Conservation (phyloP, 2,329 filamentous ascomycete species). For the Sporothrix pseudoabietina region DNA sequence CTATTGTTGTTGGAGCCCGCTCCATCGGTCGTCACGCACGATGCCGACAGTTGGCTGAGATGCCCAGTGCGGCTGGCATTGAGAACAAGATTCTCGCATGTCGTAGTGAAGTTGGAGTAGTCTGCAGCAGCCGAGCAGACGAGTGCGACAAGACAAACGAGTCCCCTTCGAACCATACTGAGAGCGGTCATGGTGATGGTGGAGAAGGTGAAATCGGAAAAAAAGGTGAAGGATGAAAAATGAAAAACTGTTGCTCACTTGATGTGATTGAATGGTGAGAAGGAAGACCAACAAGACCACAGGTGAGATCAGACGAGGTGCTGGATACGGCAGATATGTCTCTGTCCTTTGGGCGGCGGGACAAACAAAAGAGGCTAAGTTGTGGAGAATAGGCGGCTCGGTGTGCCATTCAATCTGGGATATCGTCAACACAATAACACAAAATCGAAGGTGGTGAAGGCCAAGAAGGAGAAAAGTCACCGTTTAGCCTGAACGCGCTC, state of each 20-base stretch:
- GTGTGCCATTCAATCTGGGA: neutral
- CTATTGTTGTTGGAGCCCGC: neutral
- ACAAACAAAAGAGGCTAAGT: neutral
- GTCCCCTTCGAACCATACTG: neutral
- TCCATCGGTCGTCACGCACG: neutral
- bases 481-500: conserved; percentile 10
- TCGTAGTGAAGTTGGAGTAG: conserved; percentile 26
- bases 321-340: neutral
- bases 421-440: neutral
- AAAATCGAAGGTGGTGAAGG: neutral
- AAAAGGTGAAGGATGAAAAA: too few relatives aligned
- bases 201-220: neutral
- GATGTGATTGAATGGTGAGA: neutral
- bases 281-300: neutral
- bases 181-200: neutral
- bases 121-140: neutral
- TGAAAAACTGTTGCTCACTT: neutral
- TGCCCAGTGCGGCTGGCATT: neutral
- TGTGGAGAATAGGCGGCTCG: neutral
- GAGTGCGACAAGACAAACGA: neutral
- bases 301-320: neutral
- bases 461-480: neutral
- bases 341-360: too few relatives aligned
- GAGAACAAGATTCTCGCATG: conserved; percentile 22
- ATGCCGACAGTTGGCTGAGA: conserved; percentile 22